Conservation (phyloP, 768 basidiomycete species). For the Nidula microcarpa region DNA sequence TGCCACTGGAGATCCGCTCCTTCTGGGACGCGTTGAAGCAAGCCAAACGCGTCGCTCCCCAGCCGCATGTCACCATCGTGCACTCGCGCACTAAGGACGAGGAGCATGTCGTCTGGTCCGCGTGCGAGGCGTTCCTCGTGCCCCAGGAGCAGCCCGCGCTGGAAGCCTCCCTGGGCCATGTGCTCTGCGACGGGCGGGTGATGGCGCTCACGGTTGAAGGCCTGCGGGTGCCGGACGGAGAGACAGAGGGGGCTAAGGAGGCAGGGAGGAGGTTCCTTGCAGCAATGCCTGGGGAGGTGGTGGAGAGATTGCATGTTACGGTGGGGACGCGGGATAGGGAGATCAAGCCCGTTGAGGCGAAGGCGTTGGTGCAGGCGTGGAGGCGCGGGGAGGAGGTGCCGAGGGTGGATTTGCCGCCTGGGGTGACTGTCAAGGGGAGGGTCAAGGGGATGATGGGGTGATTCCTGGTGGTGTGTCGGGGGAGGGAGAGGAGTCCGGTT, state of each 20-base stretch:
- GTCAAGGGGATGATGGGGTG: conserved; percentile 10
- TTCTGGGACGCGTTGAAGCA: conserved; percentile 50
- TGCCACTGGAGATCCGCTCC: conserved; percentile 14
- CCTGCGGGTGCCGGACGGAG: conserved; percentile 29
- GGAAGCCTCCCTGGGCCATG: too few relatives aligned
- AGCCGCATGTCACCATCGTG: conserved; percentile 86
- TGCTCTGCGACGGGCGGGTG: conserved; percentile 75
- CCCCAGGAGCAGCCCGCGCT: too few relatives aligned
- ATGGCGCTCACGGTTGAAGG: conserved; percentile 79
- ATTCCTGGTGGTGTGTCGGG: background rate
- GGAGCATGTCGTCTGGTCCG: conserved; percentile 37
- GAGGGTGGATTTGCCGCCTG: background rate
- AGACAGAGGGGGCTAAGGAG: conserved; percentile 18
- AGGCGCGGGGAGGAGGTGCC: conserved; percentile 23
- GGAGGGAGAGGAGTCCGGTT: too few relatives aligned
- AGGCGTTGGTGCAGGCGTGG: conserved; percentile 57
- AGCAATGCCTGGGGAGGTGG: conserved; percentile 41
- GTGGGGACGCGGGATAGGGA: conserved; percentile 63
- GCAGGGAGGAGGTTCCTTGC: conserved; percentile 45
- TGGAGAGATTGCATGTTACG: conserved; percentile 73
- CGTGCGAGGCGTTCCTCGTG: conserved; percentile 39
- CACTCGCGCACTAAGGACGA: conserved; percentile 49
- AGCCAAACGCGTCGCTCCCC: conserved; percentile 42
- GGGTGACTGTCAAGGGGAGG: conserved; percentile 4
- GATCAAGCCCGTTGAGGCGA: conserved; percentile 69